Conservation (phyloP, 2,329 filamentous ascomycete species). For the Escovopsis sp. region DNA sequence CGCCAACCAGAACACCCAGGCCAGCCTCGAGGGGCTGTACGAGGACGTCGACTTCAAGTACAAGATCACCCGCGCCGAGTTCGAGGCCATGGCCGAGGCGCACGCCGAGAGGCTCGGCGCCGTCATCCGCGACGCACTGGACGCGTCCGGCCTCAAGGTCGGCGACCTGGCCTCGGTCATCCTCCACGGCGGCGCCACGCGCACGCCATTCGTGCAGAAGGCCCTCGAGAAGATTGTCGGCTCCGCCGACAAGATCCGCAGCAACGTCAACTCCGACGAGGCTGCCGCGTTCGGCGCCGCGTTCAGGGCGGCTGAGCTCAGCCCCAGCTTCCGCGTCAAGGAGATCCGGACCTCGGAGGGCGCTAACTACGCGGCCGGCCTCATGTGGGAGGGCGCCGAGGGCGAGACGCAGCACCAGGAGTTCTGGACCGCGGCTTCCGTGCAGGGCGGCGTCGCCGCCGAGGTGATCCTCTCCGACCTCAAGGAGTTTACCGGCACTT, state of each 20-base stretch:
- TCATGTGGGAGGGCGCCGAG: conserved; percentile 59
- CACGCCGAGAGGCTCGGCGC: conserved; percentile 53
- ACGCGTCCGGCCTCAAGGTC: conserved; percentile 56
- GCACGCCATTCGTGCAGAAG: conserved; percentile 90
- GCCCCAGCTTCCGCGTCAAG: conserved; percentile 93
- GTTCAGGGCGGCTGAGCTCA: conserved; percentile 84
- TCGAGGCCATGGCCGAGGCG: conserved; percentile 61
- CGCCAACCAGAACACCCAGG: conserved; percentile 70
- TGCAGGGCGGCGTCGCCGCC: conserved; percentile 62
- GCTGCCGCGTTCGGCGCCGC: conserved; percentile 90
- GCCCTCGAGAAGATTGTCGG: conserved; percentile 65
- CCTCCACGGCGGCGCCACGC: conserved; percentile 76
- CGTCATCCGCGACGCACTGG: conserved; percentile 62
- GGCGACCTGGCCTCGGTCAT: conserved; percentile 78
- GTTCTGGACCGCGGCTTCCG: conserved; percentile 66
- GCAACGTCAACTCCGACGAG: conserved; percentile 94
- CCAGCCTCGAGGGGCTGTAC: conserved; percentile 71
- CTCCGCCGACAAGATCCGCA: conserved; percentile 63
- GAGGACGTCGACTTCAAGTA: conserved; percentile 91
- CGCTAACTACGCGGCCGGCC: conserved; percentile 55
- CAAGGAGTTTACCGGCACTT: conserved; percentile 65
- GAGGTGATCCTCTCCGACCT: conserved; percentile 72
- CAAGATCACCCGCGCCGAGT: conserved; percentile 65
- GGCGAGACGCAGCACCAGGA: conserved; percentile 63
- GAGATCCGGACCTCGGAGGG: conserved; percentile 79